phyloP scores from a whole-genome alignment of 1,284 basidiomycete genomes.

The Cutaneotrichosporon dermatis region DNA sequence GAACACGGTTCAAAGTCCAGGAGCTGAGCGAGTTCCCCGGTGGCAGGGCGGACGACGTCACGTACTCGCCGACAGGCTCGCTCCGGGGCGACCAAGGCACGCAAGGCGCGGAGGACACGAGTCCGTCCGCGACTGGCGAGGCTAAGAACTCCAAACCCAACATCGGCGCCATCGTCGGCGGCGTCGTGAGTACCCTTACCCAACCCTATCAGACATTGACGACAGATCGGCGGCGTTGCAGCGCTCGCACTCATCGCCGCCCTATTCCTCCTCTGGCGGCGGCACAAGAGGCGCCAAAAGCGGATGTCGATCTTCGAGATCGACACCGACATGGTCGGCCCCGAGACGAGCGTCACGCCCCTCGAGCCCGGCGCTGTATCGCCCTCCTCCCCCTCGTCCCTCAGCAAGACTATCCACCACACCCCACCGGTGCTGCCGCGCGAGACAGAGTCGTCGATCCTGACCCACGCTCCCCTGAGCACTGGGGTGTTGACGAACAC shows the following conservation, averaged over 20 bases:
- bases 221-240: not conserved
- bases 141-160: not conserved
- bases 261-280: not conserved
- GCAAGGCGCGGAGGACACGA: too few relatives aligned
- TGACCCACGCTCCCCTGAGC: too few relatives aligned
- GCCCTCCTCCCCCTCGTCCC: too few relatives aligned
- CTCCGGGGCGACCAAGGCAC: too few relatives aligned
- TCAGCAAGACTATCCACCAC: too few relatives aligned
- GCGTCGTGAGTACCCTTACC: not conserved
- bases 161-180: not conserved
- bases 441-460: too few relatives aligned
- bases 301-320: not conserved
- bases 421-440: too few relatives aligned
- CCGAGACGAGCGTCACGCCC: too few relatives aligned
- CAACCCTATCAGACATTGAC: not conserved
- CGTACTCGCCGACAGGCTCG: too few relatives aligned
- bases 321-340: too few relatives aligned
- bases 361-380: too few relatives aligned
- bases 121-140: not conserved
- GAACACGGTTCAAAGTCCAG: not conserved
- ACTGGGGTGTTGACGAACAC: too few relatives aligned
- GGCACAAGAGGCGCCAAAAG: not conserved
- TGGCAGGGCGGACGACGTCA: not conserved
- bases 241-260: not conserved
- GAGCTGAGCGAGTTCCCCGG: not conserved